A percentile compares a stretch with the other conserved stretches of the same genome.
phyloP scores from a whole-genome alignment of 345 rosid species.

The Erysimum cheiranthoides region DNA sequence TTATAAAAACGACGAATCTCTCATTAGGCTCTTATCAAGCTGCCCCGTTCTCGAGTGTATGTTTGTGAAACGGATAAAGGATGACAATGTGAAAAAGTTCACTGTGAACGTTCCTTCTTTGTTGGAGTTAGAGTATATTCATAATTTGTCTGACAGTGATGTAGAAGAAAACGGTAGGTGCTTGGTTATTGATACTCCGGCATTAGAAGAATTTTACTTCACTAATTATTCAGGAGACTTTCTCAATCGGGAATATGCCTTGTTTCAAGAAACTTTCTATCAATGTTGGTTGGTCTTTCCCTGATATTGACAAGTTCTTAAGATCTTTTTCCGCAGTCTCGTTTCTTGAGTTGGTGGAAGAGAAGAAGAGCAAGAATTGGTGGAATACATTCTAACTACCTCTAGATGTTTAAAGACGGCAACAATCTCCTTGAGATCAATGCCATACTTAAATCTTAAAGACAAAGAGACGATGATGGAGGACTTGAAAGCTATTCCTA shows the following conservation, averaged over 20 bases:
- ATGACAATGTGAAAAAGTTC: conserved; percentile 11
- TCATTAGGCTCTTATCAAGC: neutral
- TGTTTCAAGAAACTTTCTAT: neutral
- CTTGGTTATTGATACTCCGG: too few relatives aligned
- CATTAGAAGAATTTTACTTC: too few relatives aligned
- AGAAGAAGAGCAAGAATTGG: neutral
- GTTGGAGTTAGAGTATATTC: neutral
- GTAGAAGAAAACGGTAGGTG: neutral
- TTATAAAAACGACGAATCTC: neutral
- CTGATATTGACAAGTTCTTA: neutral
- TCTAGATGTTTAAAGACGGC: neutral
- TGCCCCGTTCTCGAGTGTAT: neutral
- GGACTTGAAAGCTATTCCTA: neutral
- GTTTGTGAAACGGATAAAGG: neutral
- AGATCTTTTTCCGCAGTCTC: neutral
- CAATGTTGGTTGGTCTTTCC: neutral
- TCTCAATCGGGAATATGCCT: too few relatives aligned
- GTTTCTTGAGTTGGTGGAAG: neutral
- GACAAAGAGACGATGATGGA: neutral
- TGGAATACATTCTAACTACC: neutral
- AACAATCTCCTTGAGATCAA: neutral
- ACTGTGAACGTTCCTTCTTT: neutral
- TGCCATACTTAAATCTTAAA: neutral
- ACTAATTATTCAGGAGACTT: too few relatives aligned
- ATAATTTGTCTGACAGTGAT: neutral